A percentile compares a stretch with the other conserved stretches of the same genome.
phyloP scores from a whole-genome alignment of 2,329 filamentous ascomycete species.

The Xenosphaeropsis pyriputrescens region DNA sequence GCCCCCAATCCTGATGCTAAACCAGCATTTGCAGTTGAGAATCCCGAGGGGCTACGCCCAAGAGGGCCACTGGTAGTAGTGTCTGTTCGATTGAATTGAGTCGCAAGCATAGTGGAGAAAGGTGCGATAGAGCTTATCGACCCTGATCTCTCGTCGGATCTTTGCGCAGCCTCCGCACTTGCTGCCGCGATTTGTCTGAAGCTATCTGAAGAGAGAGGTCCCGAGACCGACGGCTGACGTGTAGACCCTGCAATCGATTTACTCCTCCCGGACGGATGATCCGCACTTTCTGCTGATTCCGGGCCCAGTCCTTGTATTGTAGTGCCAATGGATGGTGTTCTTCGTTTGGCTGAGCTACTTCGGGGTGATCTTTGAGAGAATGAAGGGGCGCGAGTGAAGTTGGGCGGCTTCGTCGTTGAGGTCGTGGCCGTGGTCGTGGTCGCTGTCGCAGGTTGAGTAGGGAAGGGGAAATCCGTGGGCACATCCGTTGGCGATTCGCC shows the following conservation, averaged over 20 bases:
- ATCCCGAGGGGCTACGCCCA: background rate
- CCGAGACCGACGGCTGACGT: slow-evolving; percentile 1
- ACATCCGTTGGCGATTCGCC: slow-evolving; percentile 6
- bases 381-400: background rate
- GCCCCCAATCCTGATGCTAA: slow-evolving; percentile 3
- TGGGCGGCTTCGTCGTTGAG: slow-evolving; percentile 20
- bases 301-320: too few relatives aligned
- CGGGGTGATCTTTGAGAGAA: background rate
- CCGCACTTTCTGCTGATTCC: too few relatives aligned
- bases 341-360: too few relatives aligned
- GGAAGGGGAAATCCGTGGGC: slow-evolving; percentile 1
- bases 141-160: slow-evolving; percentile 5
- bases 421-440: slow-evolving; percentile 4
- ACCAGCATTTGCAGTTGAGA: background rate
- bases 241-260: background rate
- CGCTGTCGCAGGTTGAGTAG: slow-evolving; percentile 7
- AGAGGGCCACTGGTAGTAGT: background rate
- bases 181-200: slow-evolving; percentile 6
- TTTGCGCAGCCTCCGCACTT: too few relatives aligned
- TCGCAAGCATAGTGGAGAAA: slow-evolving; percentile 16
- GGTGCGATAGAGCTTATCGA: slow-evolving; percentile 12
- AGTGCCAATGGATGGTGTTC: too few relatives aligned
- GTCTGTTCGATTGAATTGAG: slow-evolving; percentile 10
- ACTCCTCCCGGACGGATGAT: too few relatives aligned
- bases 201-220: slow-evolving; percentile 8